Evolutionary conservation across 2,329 filamentous ascomycete species (phyloP).

Genomic region (Daldinia sp.): DNA sequence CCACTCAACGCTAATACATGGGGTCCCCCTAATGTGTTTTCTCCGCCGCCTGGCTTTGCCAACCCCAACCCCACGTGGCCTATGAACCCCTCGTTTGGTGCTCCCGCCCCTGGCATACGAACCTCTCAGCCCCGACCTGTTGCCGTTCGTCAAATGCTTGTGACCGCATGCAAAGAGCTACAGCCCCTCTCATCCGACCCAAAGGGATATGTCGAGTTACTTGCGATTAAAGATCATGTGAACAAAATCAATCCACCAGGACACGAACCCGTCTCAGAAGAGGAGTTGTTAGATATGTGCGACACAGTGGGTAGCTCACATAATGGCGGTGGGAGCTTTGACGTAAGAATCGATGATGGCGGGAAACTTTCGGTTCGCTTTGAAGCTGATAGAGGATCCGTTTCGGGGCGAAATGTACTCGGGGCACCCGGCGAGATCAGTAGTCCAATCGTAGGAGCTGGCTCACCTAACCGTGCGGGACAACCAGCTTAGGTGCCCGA

Average conservation of each 20-base stretch:
- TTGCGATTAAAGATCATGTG: constrained; percentile 73
- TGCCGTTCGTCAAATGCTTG: constrained; percentile 78
- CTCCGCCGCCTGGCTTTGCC: constrained; percentile 62
- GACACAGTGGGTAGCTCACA: constrained; percentile 88
- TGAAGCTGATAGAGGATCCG: constrained; percentile 64
- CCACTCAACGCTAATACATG: constrained; percentile 51
- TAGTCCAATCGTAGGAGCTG: constrained; percentile 63
- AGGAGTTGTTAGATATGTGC: constrained; percentile 84
- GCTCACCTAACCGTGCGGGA: constrained; percentile 34
- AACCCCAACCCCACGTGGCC: constrained; percentile 53
- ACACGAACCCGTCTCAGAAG: constrained; percentile 60
- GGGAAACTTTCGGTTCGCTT: constrained; percentile 64
- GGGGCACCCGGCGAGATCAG: constrained; percentile 77
- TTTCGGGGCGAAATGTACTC: constrained; percentile 58
- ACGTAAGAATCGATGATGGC: constrained; percentile 67
- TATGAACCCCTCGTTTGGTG: constrained; percentile 50
- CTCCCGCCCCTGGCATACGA: constrained; percentile 51
- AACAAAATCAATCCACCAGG: constrained; percentile 68
- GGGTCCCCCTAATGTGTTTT: constrained; percentile 56
- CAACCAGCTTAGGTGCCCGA: constrained; percentile 10
- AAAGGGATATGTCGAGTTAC: constrained; percentile 78
- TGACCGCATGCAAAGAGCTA: constrained; percentile 79
- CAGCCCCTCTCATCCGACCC: constrained; percentile 58
- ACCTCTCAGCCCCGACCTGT: constrained; percentile 74
- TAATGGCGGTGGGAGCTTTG: constrained; percentile 93